These are phyloP conservation scores for Nemania serpens DNA, from an alignment of 2,329 filamentous ascomycete genomes.

Conservation along the genomic window DNA sequence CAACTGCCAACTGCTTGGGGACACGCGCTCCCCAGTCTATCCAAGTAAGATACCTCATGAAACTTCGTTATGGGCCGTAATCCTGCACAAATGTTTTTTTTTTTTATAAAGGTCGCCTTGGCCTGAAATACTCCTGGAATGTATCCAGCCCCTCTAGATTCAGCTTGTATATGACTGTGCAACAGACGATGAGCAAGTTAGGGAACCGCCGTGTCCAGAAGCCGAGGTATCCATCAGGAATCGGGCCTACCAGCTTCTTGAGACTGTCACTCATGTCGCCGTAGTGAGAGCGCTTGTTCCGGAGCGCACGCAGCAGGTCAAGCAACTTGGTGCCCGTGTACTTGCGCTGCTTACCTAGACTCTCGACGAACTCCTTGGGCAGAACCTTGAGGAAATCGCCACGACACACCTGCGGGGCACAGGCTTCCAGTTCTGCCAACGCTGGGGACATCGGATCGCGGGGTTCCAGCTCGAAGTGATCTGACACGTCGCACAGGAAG, in stretches of 20 bases:
- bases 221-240: conserved; percentile 79
- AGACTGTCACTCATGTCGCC: conserved; percentile 89
- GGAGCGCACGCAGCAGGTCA: conserved; percentile 83
- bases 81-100: too few species aligned
- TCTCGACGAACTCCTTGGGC: conserved; percentile 83
- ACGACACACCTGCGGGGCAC: conserved; percentile 58
- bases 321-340: conserved; percentile 85
- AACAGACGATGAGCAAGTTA: conserved; percentile 76
- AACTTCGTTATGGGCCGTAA: too few species aligned
- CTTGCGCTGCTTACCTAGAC: conserved; percentile 90
- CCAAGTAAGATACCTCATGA: too few species aligned
- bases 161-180: conserved; percentile 72
- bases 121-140: conserved; percentile 70
- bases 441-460: conserved; percentile 77
- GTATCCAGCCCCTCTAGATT: conserved; percentile 66
- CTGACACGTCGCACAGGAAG: conserved; percentile 95
- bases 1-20: too few species aligned
- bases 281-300: conserved; percentile 98
- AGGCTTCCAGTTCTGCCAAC: conserved; percentile 63
- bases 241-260: conserved; percentile 68
- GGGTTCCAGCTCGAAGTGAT: conserved; percentile 92
- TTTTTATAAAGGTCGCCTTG: conserved; percentile 37
- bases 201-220: conserved; percentile 87
- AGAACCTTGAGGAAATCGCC: conserved; percentile 79
- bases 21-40: too few species aligned